phyloP scores from a whole-genome alignment of 345 rosid species.

The Dipteronia sinensis region DNA sequence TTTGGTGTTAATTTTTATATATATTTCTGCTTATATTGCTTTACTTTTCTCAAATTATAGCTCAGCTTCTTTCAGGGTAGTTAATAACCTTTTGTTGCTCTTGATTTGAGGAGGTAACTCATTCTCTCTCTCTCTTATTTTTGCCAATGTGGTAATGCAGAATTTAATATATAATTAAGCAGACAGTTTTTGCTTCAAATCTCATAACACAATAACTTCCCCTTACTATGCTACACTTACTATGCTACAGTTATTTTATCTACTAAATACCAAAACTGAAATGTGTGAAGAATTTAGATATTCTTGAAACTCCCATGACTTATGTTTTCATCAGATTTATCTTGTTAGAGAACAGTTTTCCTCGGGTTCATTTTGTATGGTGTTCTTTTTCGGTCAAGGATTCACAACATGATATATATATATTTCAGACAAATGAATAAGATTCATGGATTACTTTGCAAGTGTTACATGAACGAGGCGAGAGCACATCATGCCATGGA shows the following conservation, averaged over 20 bases:
- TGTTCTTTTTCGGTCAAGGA: too few relatives aligned
- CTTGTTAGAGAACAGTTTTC: constrained; percentile 8
- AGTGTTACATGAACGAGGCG: constrained; percentile 99
- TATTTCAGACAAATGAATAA: too few relatives aligned
- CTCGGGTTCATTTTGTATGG: neutral
- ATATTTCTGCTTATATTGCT: constrained; percentile 7
- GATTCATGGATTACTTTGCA: constrained; percentile 29
- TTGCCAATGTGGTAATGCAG: neutral
- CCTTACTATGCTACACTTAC: too few relatives aligned
- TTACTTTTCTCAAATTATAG: constrained; percentile 70
- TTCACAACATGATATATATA: too few relatives aligned
- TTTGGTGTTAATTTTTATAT: constrained; percentile 1
- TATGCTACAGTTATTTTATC: too few relatives aligned
- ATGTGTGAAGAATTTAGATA: constrained; percentile 7
- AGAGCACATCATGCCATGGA: constrained; percentile 95
- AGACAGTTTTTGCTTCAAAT: too few relatives aligned
- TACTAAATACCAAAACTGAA: neutral
- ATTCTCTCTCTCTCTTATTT: neutral
- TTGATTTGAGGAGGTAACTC: constrained; percentile 87
- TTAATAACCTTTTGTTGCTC: constrained; percentile 95
- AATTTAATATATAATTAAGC: neutral
- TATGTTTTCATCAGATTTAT: neutral
- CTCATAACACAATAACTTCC: too few relatives aligned
- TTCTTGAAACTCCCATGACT: neutral
- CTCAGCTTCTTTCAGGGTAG: constrained; percentile 97